phyloP scores from a whole-genome alignment of 176 grass and related monocot genomes.

The Zoysia japonica region DNA sequence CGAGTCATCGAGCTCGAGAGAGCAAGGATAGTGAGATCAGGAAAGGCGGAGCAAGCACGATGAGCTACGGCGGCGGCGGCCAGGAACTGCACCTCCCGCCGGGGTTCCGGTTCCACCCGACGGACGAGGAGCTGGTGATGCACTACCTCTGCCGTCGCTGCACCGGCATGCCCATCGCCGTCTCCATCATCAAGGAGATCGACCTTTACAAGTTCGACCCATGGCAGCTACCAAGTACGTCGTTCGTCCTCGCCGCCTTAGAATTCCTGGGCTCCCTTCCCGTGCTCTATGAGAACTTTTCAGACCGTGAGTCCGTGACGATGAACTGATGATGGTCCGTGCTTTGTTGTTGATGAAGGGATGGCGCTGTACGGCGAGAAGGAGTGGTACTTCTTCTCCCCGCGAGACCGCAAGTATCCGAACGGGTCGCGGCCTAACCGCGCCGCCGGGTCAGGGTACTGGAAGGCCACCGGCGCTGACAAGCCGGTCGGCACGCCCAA shows the following conservation, averaged over 20 bases:
- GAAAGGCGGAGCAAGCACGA: too few species aligned
- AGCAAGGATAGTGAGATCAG: too few species aligned
- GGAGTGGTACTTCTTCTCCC: conserved; percentile 96
- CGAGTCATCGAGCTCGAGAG: too few species aligned
- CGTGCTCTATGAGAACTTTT: too few species aligned
- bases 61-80: conserved; percentile 42
- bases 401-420: conserved; percentile 88
- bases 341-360: conserved; percentile 23
- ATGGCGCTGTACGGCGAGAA: conserved; percentile 88
- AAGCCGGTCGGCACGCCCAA: conserved; percentile 74
- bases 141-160: conserved; percentile 98
- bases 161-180: conserved; percentile 62
- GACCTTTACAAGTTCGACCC: conserved; percentile 97
- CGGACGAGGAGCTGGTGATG: conserved; percentile 87
- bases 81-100: conserved; percentile 71
- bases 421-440: conserved; percentile 84
- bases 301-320: too few species aligned
- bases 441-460: conserved; percentile 79
- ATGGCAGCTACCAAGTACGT: conserved; percentile 79
- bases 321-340: neutral
- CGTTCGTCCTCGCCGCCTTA: neutral
- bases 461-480: conserved; percentile 88
- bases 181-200: conserved; percentile 92
- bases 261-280: too few species aligned
- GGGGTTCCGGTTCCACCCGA: conserved; percentile 98